Evolutionary conservation across 179 eudicot species (phyloP), one percentile per base, ranked within the genome.

Genomic region (Amaranthus tricolor): DNA sequence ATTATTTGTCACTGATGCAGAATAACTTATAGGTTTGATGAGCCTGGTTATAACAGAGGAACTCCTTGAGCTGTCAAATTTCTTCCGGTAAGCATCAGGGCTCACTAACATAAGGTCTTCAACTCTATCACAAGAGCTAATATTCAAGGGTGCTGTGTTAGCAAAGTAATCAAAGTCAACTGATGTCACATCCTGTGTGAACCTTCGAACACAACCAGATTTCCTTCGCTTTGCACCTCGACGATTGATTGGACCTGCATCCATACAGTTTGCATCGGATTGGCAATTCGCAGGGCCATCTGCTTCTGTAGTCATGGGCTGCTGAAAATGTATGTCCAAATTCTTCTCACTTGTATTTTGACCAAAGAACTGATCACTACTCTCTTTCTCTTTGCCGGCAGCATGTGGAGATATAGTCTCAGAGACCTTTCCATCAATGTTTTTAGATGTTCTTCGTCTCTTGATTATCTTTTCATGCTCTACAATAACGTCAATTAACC

Each of bases 211-310:
- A 74, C 88, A 86, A 72, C 96, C 91, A 68, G 98, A 90, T 78
- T 96, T 93, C 85, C 98, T 91, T 83, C 88, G 84, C 71, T 79
- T 94, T 58, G 99, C 89, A 72, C 97, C 97, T 74, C 81, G 86
- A 49, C 81, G 79, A 84, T 83, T 85, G 81, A 80, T 49, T 70
- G 84, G 90, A 68, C 78, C 84, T 48, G 84, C 82, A 55, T 88
- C 91, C 55, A 48, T 74, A 71, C 80, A 64, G 70, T 86, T 81
- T 77, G 67, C 77, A 68, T 87, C 87, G 17, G 85, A 73, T 13
- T 72, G 80, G 70, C 84, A 80, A 85, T 81, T 84, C 62, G 62
- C 80, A 49, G 76, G 78, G 62, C 77, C 81, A 72, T 80, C 85
- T 70, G 71, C 86, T 81, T 82, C 86, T 50, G 77, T 67, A 64